Conservation (phyloP, 1,284 basidiomycete species). For the Xerocomus nothofagi region DNA sequence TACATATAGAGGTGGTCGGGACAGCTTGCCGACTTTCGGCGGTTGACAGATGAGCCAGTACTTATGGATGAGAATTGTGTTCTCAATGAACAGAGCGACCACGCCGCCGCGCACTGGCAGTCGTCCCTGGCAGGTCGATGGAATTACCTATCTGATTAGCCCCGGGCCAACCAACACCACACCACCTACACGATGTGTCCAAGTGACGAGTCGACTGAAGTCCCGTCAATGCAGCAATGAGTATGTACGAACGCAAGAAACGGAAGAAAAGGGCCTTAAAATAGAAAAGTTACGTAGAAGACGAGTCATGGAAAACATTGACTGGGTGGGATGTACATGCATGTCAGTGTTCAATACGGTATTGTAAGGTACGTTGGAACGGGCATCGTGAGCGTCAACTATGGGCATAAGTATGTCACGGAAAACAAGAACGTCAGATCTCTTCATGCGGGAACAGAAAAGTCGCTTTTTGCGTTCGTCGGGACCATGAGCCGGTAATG, state of each 20-base stretch:
- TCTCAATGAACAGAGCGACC: too few relatives aligned
- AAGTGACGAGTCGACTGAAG: not conserved
- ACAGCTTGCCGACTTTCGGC: too few relatives aligned
- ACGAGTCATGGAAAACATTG: not conserved
- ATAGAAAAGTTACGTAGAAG: not conserved
- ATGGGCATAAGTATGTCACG: slow-evolving; percentile 6
- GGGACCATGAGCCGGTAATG: not conserved
- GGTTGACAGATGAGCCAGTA: too few relatives aligned
- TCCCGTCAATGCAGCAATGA: not conserved
- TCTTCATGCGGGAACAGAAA: not conserved
- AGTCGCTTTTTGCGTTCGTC: not conserved
- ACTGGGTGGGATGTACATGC: not conserved
- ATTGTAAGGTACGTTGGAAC: slow-evolving; percentile 6
- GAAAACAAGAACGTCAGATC: not conserved
- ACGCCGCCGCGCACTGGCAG: too few relatives aligned
- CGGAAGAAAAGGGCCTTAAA: not conserved
- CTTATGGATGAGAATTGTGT: too few relatives aligned
- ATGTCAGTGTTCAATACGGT: not conserved
- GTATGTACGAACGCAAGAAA: not conserved
- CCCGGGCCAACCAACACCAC: too few relatives aligned
- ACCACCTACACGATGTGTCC: too few relatives aligned
- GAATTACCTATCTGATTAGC: too few relatives aligned
- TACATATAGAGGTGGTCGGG: too few relatives aligned
- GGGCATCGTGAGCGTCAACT: slow-evolving; percentile 1
- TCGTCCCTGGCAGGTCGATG: too few relatives aligned